Percentiles rank a stretch among this genome's conserved stretches.
Conservation (phyloP, 768 basidiomycete species). For the Hypholoma fasciculare region DNA sequence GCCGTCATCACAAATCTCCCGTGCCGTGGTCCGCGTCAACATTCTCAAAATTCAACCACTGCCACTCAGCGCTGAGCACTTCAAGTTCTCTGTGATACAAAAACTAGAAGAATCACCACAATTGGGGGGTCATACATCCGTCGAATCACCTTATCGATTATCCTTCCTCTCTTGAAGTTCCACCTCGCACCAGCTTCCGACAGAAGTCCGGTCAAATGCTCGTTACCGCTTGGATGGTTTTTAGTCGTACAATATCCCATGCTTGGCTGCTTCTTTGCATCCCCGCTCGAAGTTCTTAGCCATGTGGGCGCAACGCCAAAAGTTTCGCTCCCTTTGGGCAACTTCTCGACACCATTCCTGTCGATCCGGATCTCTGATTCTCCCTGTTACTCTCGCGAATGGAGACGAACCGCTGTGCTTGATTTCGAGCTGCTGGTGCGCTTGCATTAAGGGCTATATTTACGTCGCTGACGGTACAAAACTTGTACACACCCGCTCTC, state of each 20-base stretch:
- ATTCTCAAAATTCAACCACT: too few species aligned
- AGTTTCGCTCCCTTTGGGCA: slow-evolving; percentile 4
- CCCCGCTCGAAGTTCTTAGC: not conserved
- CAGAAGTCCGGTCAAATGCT: too few species aligned
- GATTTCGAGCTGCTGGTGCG: slow-evolving; percentile 7
- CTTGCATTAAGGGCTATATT: slow-evolving; percentile 11
- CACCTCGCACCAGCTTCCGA: too few species aligned
- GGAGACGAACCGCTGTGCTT: slow-evolving; percentile 15
- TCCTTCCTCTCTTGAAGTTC: not conserved
- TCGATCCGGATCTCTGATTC: slow-evolving; percentile 20
- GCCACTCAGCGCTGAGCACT: too few species aligned
- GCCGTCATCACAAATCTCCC: not conserved
- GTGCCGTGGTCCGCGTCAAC: too few species aligned
- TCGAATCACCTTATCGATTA: not conserved
- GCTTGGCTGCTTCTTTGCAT: too few species aligned
- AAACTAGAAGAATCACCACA: too few species aligned
- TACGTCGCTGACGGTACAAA: slow-evolving; percentile 8
- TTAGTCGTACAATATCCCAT: not conserved
- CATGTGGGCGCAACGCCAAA: not conserved
- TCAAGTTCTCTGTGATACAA: too few species aligned
- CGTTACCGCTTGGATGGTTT: not conserved
- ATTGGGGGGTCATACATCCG: too few species aligned
- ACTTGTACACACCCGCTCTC: slow-evolving; percentile 10
- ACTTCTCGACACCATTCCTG: slow-evolving; percentile 16
- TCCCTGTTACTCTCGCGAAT: slow-evolving; percentile 8